Conservation (phyloP, 768 basidiomycete genomes). For the Neoboletus magnificus region DNA sequence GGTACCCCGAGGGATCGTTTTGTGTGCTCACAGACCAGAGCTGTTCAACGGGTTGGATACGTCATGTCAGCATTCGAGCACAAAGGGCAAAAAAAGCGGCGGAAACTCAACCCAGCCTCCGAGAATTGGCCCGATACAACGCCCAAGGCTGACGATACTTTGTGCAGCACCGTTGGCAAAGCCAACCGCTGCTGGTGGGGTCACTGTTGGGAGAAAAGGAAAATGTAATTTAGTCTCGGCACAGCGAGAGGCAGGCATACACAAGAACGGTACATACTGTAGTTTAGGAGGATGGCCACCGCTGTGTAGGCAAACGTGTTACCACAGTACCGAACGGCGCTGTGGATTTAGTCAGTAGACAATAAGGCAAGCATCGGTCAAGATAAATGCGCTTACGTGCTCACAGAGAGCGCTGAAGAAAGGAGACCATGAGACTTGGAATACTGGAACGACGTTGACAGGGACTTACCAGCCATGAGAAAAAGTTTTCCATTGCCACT, state of each 20-base stretch:
- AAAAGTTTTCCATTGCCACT: conserved; percentile 68
- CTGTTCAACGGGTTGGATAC: conserved; percentile 31
- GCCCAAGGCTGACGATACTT: conserved; percentile 88
- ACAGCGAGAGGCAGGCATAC: background rate
- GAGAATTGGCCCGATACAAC: conserved; percentile 84
- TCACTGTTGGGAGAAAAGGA: conserved; percentile 51
- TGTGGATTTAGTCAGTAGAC: conserved; percentile 27
- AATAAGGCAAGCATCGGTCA: background rate
- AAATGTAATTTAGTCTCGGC: background rate
- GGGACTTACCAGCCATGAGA: conserved; percentile 71
- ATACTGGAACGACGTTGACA: background rate
- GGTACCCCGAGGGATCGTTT: conserved; percentile 66
- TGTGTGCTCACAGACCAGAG: conserved; percentile 73
- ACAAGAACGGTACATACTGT: conserved; percentile 59
- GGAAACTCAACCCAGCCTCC: conserved; percentile 64
- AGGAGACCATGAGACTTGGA: conserved; percentile 2
- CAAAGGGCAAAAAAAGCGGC: background rate
- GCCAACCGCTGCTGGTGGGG: conserved; percentile 83
- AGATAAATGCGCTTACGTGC: conserved; percentile 59
- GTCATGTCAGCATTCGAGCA: background rate
- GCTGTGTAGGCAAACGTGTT: conserved; percentile 89
- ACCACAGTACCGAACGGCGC: conserved; percentile 85
- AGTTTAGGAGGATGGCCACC: conserved; percentile 83
- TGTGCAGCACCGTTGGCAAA: conserved; percentile 96
- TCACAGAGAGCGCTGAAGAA: conserved; percentile 59